Evolutionary conservation across 768 basidiomycete species (phyloP).

Genomic region (Auriculariales sp.): DNA sequence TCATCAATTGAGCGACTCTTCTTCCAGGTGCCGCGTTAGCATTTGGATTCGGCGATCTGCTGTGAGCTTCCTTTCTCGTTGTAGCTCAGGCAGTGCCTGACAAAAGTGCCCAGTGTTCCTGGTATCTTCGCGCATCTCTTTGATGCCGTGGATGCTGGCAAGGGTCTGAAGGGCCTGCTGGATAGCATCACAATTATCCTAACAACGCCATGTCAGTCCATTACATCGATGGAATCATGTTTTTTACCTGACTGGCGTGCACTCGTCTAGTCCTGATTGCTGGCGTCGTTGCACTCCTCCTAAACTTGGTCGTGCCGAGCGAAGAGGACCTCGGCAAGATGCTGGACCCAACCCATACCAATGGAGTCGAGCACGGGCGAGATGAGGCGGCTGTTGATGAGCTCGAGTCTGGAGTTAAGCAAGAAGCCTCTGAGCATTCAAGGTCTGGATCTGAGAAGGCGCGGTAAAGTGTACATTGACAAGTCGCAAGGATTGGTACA

Average conservation of each 20-base stretch:
- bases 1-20: too few species aligned
- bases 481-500: too few species aligned
- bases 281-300: constrained; percentile 40
- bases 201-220: constrained; percentile 61
- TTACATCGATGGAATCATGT: neutral
- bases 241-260: neutral
- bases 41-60: constrained; percentile 57
- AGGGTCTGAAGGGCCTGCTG: constrained; percentile 52
- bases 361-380: too few species aligned
- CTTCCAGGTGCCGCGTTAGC: constrained; percentile 37
- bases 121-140: constrained; percentile 56
- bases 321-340: too few species aligned
- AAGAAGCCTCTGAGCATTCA: too few species aligned
- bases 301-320: constrained; percentile 42
- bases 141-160: constrained; percentile 40
- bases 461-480: too few species aligned
- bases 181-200: constrained; percentile 68
- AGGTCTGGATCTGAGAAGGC: too few species aligned
- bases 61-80: too few species aligned
- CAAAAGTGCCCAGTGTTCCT: constrained; percentile 21
- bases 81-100: too few species aligned
- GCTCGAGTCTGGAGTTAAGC: too few species aligned
- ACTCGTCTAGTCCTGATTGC: constrained; percentile 40
- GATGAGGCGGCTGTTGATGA: too few species aligned
- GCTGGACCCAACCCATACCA: too few species aligned